These are phyloP conservation scores for Malassezia vespertilionis DNA, from an alignment of 1,284 basidiomycete genomes.

Conservation along the genomic window DNA sequence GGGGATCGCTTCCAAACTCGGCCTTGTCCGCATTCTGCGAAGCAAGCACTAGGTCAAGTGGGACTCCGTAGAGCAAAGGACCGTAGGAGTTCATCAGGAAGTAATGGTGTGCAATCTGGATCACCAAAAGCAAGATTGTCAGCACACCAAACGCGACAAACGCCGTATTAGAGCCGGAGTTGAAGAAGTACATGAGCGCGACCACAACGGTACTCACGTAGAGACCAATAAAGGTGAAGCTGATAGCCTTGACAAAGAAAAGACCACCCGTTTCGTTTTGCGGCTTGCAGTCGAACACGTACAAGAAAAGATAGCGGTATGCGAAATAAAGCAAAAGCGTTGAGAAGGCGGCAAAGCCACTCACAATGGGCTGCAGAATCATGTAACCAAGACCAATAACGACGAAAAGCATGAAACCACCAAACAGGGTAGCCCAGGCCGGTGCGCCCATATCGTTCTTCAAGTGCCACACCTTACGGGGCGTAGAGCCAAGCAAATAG, in stretches of 20 bases:
- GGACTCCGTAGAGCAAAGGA: background rate
- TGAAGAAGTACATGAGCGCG: slow-evolving; percentile 40
- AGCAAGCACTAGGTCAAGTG: background rate
- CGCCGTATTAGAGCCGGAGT: slow-evolving; percentile 6
- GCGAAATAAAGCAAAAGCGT: slow-evolving; percentile 68
- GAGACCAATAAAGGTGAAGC: slow-evolving; percentile 77
- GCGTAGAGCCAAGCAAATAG: slow-evolving; percentile 73
- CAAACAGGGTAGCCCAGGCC: slow-evolving; percentile 67
- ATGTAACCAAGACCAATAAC: slow-evolving; percentile 55
- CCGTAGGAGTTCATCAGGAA: slow-evolving; percentile 6
- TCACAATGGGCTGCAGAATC: slow-evolving; percentile 85
- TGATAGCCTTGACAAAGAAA: slow-evolving; percentile 89
- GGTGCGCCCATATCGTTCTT: slow-evolving; percentile 61
- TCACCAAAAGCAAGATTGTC: slow-evolving; percentile 7
- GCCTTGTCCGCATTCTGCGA: background rate
- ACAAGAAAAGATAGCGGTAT: slow-evolving; percentile 54
- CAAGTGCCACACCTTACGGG: slow-evolving; percentile 68
- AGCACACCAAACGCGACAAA: slow-evolving; percentile 17
- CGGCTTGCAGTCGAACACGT: slow-evolving; percentile 59
- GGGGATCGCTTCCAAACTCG: too few species aligned
- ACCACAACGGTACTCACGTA: slow-evolving; percentile 42
- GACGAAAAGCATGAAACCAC: slow-evolving; percentile 35
- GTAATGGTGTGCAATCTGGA: slow-evolving; percentile 10
- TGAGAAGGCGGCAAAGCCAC: slow-evolving; percentile 69
- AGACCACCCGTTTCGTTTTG: slow-evolving; percentile 76